Conservation (phyloP, 768 basidiomycete genomes). For the Hericium erinaceus region DNA sequence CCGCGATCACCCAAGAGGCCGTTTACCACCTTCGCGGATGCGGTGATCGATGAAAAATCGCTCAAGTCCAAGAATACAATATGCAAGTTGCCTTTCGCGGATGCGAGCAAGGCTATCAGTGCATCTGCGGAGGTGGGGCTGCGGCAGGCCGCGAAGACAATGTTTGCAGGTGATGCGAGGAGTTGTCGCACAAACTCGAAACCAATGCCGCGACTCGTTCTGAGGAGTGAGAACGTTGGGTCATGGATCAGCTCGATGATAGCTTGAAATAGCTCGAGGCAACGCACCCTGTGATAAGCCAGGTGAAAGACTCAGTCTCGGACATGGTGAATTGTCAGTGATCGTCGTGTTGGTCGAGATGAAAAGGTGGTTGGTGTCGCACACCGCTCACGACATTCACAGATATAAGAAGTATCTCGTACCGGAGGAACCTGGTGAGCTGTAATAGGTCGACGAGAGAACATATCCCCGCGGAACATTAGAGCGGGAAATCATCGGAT, state of each 20-base stretch:
- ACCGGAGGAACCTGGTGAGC: not conserved
- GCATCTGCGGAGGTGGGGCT: constrained; percentile 17
- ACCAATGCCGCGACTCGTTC: constrained; percentile 24
- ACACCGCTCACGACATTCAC: too few species aligned
- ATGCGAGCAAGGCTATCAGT: constrained; percentile 15
- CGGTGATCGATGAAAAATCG: constrained; percentile 19
- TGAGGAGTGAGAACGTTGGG: too few species aligned
- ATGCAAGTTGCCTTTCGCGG: constrained; percentile 23
- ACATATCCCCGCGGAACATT: too few species aligned
- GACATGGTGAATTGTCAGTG: constrained; percentile 9
- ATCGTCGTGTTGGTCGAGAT: too few species aligned
- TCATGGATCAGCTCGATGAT: too few species aligned
- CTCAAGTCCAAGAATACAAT: constrained; percentile 25
- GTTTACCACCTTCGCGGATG: constrained; percentile 17
- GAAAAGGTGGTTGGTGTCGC: too few species aligned
- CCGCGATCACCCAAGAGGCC: constrained; percentile 20
- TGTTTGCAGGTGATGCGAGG: constrained; percentile 13
- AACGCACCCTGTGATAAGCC: constrained; percentile 19
- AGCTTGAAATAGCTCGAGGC: not conserved
- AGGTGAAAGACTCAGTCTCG: constrained; percentile 11
- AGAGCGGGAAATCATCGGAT: too few species aligned
- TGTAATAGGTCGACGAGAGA: too few species aligned
- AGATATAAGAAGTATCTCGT: too few species aligned
- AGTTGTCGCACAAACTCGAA: constrained; percentile 21
- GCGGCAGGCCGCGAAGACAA: constrained; percentile 24